phyloP scores from a whole-genome alignment of 805 yeast genomes.

The Ogataea paraovalis region DNA sequence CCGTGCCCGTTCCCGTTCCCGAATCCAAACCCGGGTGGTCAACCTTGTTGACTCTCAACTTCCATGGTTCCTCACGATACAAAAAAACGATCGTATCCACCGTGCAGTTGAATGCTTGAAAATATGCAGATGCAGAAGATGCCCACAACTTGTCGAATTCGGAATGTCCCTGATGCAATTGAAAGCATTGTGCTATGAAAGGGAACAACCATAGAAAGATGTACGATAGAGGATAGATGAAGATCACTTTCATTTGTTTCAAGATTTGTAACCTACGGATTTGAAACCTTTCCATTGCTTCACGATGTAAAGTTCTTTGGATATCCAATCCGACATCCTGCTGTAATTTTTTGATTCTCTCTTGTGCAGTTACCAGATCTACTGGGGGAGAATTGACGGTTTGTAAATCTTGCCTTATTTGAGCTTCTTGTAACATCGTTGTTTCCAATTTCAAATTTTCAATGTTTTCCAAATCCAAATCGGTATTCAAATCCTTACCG shows the following conservation, averaged over 20 bases:
- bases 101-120: constrained; percentile 77
- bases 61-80: constrained; percentile 80
- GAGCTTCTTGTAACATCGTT: not conserved
- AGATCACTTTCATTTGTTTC: constrained; percentile 74
- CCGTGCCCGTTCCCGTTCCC: too few species aligned
- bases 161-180: constrained; percentile 48
- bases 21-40: too few species aligned
- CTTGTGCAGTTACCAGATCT: constrained; percentile 2
- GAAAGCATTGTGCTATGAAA: constrained; percentile 51
- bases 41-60: constrained; percentile 24
- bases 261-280: constrained; percentile 62
- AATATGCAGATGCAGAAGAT: constrained; percentile 62
- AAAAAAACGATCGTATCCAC: constrained; percentile 75
- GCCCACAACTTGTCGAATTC: constrained; percentile 60
- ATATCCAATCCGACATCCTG: constrained; percentile 28
- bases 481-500: constrained; percentile 25
- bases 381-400: constrained; percentile 1
- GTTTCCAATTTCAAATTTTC: constrained; percentile 17
- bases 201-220: constrained; percentile 81
- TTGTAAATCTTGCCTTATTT: not conserved
- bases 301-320: constrained; percentile 45
- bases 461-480: constrained; percentile 26
- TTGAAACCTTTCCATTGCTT: constrained; percentile 58
- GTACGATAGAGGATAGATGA: constrained; percentile 81
- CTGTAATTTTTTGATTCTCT: constrained; percentile 11